These are phyloP conservation scores for Trichoderma harzianum DNA, from an alignment of 2,329 filamentous ascomycete genomes.

Conservation along the genomic window DNA sequence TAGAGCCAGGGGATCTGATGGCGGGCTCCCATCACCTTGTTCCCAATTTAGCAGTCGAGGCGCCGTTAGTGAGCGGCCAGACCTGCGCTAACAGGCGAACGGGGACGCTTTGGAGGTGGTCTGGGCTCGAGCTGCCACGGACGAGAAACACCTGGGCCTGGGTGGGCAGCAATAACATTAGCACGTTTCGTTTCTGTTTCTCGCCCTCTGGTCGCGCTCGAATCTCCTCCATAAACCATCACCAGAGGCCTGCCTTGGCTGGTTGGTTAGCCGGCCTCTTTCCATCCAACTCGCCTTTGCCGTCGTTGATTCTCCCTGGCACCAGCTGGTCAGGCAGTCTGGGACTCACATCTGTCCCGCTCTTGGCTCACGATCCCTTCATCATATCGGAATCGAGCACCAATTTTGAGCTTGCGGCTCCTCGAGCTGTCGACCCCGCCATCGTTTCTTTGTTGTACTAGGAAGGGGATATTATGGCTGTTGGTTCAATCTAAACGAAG, in stretches of 20 bases:
- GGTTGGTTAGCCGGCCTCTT: constrained; percentile 9
- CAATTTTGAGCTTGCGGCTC: neutral
- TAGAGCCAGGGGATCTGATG: constrained; percentile 3
- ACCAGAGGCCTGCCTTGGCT: constrained; percentile 4
- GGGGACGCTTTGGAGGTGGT: constrained; percentile 13
- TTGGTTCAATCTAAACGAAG: constrained; percentile 3
- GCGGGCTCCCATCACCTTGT: constrained; percentile 14
- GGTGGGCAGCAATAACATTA: constrained; percentile 8
- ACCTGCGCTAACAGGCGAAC: constrained; percentile 5
- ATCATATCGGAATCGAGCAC: neutral
- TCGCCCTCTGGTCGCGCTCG: neutral
- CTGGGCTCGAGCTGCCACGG: constrained; percentile 16
- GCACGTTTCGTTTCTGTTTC: constrained; percentile 15
- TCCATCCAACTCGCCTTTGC: neutral
- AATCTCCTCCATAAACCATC: constrained; percentile 9
- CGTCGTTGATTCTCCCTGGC: neutral
- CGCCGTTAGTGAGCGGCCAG: constrained; percentile 19
- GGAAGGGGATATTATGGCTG: constrained; percentile 12
- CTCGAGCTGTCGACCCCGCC: neutral
- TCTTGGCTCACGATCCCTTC: neutral
- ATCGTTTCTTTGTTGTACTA: neutral
- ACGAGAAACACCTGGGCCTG: constrained; percentile 10
- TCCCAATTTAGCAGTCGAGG: constrained; percentile 20
- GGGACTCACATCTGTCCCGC: neutral
- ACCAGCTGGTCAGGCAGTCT: neutral